Conservation (phyloP, 1,284 basidiomycete species). For the Amylostereum chailletii region DNA sequence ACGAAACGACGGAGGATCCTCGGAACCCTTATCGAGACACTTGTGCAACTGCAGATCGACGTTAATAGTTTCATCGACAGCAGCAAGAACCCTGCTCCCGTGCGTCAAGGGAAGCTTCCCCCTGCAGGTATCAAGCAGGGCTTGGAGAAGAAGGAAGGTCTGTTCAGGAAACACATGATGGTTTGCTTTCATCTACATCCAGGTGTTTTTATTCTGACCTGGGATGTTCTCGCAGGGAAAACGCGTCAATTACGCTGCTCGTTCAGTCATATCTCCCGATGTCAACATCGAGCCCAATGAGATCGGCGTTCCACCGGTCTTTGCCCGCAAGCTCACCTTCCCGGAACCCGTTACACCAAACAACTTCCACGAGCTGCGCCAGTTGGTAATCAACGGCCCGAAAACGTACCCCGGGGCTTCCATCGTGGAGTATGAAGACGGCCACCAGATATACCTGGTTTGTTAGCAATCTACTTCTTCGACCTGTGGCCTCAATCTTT, state of each 20-base stretch:
- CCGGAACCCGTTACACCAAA: slow-evolving; percentile 93
- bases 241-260: slow-evolving; percentile 98
- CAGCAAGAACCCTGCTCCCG: slow-evolving; percentile 85
- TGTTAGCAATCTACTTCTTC: slow-evolving; percentile 12
- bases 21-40: slow-evolving; percentile 66
- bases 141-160: slow-evolving; percentile 97
- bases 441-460: slow-evolving; percentile 76
- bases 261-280: slow-evolving; percentile 98
- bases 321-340: slow-evolving; percentile 95
- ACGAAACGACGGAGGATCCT: slow-evolving; percentile 52
- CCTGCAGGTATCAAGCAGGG: slow-evolving; percentile 95
- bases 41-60: slow-evolving; percentile 89
- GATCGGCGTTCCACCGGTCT: slow-evolving; percentile 97
- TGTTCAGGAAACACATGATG: slow-evolving; percentile 99
- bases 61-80: slow-evolving; percentile 98
- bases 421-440: slow-evolving; percentile 95
- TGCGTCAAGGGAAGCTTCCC: slow-evolving; percentile 87
- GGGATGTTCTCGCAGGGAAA: slow-evolving; percentile 65
- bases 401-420: slow-evolving; percentile 89
- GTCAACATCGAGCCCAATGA: slow-evolving; percentile 99
- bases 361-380: slow-evolving; percentile 86
- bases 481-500: slow-evolving; percentile 1
- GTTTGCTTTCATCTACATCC: slow-evolving; percentile 29
- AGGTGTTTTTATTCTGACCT: no score
- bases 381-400: slow-evolving; percentile 90